Percentiles rank a stretch among this genome's conserved stretches.
These are phyloP conservation scores for Cucumis hystrix DNA, from an alignment of 306 rosid species.

Conservation along the genomic window DNA sequence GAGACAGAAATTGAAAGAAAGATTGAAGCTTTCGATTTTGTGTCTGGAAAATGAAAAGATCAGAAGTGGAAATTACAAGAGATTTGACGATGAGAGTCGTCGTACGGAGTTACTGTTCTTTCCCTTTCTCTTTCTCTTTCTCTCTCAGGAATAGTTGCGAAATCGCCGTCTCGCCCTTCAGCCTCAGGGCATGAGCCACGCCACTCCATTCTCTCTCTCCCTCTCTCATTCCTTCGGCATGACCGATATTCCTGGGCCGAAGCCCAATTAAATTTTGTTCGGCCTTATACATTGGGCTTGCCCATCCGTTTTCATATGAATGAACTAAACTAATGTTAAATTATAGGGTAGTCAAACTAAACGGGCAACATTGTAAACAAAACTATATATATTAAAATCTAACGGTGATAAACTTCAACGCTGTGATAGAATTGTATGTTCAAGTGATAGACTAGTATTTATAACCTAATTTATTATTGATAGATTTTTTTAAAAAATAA, in stretches of 20 bases:
- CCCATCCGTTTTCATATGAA: neutral
- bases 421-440: too few species aligned
- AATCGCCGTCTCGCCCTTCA: conserved; percentile 6
- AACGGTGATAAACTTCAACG: too few species aligned
- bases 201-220: neutral
- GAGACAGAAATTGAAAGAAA: neutral
- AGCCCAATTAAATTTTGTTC: neutral
- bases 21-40: neutral
- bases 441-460: too few species aligned
- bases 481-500: too few species aligned
- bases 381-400: too few species aligned
- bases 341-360: too few species aligned
- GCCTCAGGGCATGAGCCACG: neutral
- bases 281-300: neutral
- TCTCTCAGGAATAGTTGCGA: neutral
- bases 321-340: too few species aligned
- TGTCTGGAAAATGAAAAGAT: neutral
- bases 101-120: neutral
- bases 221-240: neutral
- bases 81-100: neutral
- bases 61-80: neutral
- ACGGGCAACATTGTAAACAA: too few species aligned
- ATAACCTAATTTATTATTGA: too few species aligned
- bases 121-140: neutral
- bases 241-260: neutral